Evolutionary conservation across 2,329 filamentous ascomycete species (phyloP).

Genomic region (Aspergillus caelatus): DNA sequence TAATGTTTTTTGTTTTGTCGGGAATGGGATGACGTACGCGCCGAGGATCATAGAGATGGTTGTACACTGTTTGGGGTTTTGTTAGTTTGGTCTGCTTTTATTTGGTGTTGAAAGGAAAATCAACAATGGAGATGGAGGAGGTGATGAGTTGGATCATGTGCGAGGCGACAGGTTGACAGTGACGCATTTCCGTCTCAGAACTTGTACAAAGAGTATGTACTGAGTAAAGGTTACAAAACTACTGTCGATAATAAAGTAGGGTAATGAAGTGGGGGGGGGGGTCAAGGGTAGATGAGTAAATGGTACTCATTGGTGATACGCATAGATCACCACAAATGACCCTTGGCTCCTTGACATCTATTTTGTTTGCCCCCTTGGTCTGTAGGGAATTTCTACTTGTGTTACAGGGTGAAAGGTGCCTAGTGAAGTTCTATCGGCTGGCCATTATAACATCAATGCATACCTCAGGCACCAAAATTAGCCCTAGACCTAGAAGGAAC

Average conservation of each 20-base stretch:
- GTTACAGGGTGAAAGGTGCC: too few species aligned
- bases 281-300: too few species aligned
- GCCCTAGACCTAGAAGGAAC: not conserved
- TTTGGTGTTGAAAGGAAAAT: not conserved
- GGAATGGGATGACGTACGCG: slow-evolving; percentile 18
- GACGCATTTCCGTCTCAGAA: not conserved
- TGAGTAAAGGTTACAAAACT: not conserved
- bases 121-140: not conserved
- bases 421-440: too few species aligned
- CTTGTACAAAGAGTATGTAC: not conserved
- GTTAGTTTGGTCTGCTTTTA: not conserved
- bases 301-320: too few species aligned
- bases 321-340: too few species aligned
- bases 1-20: not conserved
- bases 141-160: not conserved
- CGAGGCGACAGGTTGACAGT: not conserved
- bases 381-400: too few species aligned
- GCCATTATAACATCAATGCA: not conserved
- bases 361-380: too few species aligned
- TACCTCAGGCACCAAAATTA: not conserved
- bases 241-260: not conserved
- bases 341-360: too few species aligned
- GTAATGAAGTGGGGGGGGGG: too few species aligned
- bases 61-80: not conserved
- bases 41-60: slow-evolving; percentile 16